phyloP scores from a whole-genome alignment of 768 basidiomycete species.

The Termitomyces sp. region DNA sequence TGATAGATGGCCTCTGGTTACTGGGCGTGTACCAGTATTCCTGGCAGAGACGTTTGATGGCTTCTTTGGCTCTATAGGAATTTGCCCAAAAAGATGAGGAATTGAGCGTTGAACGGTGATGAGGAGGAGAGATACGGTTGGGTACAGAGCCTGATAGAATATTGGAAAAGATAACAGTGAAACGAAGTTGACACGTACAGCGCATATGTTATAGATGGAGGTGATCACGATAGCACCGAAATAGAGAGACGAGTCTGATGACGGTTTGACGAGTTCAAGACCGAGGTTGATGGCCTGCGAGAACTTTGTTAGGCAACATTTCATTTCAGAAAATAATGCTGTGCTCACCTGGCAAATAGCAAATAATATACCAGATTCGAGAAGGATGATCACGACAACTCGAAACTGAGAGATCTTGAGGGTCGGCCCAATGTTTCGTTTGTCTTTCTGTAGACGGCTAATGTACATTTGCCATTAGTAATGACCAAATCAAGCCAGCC shows the following conservation, averaged over 20 bases:
- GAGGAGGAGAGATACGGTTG: slow-evolving; percentile 4
- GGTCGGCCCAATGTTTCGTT: background rate
- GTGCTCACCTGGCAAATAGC: slow-evolving; percentile 4
- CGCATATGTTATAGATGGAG: slow-evolving; percentile 8
- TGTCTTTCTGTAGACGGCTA: background rate
- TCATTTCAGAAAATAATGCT: background rate
- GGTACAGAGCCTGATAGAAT: slow-evolving; percentile 4
- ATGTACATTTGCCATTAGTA: background rate
- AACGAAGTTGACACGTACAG: background rate
- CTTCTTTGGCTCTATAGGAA: slow-evolving; percentile 1
- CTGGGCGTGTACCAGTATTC: slow-evolving; percentile 5
- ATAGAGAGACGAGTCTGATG: slow-evolving; percentile 8
- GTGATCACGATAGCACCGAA: slow-evolving; percentile 9
- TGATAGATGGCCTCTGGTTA: slow-evolving; percentile 6
- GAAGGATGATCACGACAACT: slow-evolving; percentile 1
- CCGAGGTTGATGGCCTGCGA: slow-evolving; percentile 8
- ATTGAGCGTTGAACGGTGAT: slow-evolving; percentile 7
- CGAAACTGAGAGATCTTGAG: slow-evolving; percentile 3
- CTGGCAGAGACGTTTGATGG: background rate
- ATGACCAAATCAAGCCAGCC: background rate
- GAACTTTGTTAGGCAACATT: background rate
- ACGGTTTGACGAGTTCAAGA: slow-evolving; percentile 7
- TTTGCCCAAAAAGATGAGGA: slow-evolving; percentile 7
- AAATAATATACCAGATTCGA: slow-evolving; percentile 10
- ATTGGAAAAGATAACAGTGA: background rate